Evolutionary conservation across 345 rosid genomes (phyloP), one percentile per base, ranked within the genome.

Genomic region (Acer saccharum): DNA sequence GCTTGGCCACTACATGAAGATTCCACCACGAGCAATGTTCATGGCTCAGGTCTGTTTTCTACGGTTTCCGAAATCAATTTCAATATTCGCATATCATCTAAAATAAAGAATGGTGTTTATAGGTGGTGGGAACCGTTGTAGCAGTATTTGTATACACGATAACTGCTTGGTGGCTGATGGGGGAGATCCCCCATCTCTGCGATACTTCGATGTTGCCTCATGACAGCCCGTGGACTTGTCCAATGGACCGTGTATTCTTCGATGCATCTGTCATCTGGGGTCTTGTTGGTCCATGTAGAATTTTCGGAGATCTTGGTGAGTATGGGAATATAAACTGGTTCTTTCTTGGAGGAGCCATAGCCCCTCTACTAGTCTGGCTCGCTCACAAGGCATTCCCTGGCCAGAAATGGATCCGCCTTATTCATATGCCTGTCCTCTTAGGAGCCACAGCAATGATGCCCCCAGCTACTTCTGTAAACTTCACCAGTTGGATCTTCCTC

Each of bases 161-260:
- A 44, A 91, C 97, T 11, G 98, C 98, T 13, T 94, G 98, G 98
- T 88, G 91, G 94, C 83, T 92, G 71, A 94, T 94, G 98, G 91
- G 35, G 41, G 77, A 81, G 1, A 69, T 92, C 65, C 93, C 98
- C 3, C 62, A 92, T 87, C 87, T 94, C 18, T 94, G 95, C 50
- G 91, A 89, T 79, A 79, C 55, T n/a, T 14, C 76, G 60, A 41
- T 77, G 71, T 84, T 93, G 74, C 92, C 94, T 20, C 60, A 65
- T 4, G 87, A 82, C 60, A 92, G 95, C 76, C 88, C 93, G 10
- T 92, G 98, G 97, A 91, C 83, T 14, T 94, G 98, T 75, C 97
- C 93, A 0, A 80, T 82, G 84, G 97, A 92, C 66, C 73, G 66
- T 0, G 95, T 91, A 21, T 94, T 92, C 82, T 94, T 83, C 12